phyloP scores from a whole-genome alignment of 2,329 filamentous ascomycete genomes.

The Mollisia scopiformis region DNA sequence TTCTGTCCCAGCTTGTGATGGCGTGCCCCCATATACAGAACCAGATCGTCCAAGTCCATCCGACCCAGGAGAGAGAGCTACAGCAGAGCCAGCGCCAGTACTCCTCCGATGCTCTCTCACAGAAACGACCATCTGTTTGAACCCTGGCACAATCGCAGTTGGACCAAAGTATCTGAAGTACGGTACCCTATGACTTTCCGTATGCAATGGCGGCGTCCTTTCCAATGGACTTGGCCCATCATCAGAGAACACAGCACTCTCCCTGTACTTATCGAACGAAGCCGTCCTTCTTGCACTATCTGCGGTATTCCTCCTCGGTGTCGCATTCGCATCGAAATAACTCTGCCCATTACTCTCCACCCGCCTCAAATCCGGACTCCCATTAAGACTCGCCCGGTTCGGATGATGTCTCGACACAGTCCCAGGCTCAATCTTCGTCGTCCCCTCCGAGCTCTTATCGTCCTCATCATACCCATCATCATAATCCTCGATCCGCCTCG shows the following conservation, averaged over 20 bases:
- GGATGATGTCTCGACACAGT: not conserved
- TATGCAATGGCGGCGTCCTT: conserved; percentile 44
- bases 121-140: conserved; percentile 89
- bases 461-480: conserved; percentile 32
- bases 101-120: conserved; percentile 68
- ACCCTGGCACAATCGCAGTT: conserved; percentile 88
- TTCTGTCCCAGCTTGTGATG: conserved; percentile 28
- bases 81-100: conserved; percentile 38
- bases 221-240: conserved; percentile 37
- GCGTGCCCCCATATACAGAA: conserved; percentile 24
- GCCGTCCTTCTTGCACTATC: not conserved
- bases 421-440: not conserved
- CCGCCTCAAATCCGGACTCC: conserved; percentile 8
- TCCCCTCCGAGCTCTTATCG: not conserved
- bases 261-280: conserved; percentile 23
- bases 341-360: conserved; percentile 7
- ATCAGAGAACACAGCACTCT: conserved; percentile 28
- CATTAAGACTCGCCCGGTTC: not conserved
- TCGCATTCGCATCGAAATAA: conserved; percentile 10
- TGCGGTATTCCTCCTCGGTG: conserved; percentile 5
- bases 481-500: conserved; percentile 31
- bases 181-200: conserved; percentile 69
- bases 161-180: conserved; percentile 92
- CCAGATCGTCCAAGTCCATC: conserved; percentile 20
- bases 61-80: conserved; percentile 34